phyloP scores from a whole-genome alignment of 108 stramenopile genomes.

The Hondaea fermentalgiana region DNA sequence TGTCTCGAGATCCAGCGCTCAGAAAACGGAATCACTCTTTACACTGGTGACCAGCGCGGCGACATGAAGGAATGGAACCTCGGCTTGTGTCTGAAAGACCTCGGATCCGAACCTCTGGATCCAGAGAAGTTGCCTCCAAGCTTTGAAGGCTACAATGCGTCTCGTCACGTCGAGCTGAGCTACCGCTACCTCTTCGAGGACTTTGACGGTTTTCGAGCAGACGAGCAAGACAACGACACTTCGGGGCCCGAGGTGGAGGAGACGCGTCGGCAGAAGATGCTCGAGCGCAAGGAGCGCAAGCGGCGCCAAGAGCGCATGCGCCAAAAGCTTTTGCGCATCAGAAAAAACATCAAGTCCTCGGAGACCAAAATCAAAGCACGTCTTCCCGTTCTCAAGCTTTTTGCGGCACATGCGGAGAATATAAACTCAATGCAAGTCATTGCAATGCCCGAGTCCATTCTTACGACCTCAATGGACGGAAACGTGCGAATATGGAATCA shows the following conservation, averaged over 20 bases:
- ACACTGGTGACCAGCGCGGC: background rate
- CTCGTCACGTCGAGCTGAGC: background rate
- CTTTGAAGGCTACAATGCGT: background rate
- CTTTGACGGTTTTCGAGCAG: background rate
- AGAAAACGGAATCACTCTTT: background rate
- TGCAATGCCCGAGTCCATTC: background rate
- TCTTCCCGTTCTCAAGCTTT: background rate
- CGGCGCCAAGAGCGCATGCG: background rate
- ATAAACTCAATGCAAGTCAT: background rate
- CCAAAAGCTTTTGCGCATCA: background rate
- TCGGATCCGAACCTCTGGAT: background rate
- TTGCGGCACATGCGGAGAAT: background rate
- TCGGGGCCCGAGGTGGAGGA: background rate
- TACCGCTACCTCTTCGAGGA: background rate
- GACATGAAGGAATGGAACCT: slow-evolving; percentile 6
- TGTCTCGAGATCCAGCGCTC: background rate
- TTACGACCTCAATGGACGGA: background rate
- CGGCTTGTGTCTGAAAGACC: background rate
- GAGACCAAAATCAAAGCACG: background rate
- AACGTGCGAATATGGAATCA: background rate
- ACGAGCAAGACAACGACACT: background rate
- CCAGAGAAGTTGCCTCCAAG: background rate
- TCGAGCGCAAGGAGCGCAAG: background rate
- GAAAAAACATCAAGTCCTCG: background rate
- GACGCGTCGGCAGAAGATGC: background rate